Percentiles rank a stretch among this genome's conserved stretches.
phyloP scores from a whole-genome alignment of 768 basidiomycete genomes.

The Inosperma sp. region DNA sequence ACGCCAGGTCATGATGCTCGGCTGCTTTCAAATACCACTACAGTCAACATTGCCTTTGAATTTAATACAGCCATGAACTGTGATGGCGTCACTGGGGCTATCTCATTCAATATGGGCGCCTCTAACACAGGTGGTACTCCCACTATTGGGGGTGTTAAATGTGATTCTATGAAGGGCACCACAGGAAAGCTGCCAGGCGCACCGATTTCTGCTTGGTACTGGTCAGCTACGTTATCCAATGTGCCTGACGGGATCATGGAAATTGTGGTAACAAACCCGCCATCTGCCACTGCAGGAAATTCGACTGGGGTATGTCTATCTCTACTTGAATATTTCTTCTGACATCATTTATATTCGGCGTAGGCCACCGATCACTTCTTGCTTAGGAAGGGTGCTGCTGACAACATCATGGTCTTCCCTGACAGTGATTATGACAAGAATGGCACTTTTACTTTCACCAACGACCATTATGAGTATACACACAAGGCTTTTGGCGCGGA shows the following conservation, averaged over 20 bases:
- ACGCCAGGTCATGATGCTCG: slow-evolving; percentile 84
- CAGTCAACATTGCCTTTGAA: slow-evolving; percentile 67
- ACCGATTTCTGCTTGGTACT: slow-evolving; percentile 59
- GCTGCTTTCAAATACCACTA: slow-evolving; percentile 50
- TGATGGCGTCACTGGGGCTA: slow-evolving; percentile 52
- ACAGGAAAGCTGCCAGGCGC: slow-evolving; percentile 49
- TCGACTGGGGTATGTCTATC: slow-evolving; percentile 48
- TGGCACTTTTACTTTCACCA: slow-evolving; percentile 49
- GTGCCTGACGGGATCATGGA: slow-evolving; percentile 82
- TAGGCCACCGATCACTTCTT: slow-evolving; percentile 73
- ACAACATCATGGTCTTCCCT: slow-evolving; percentile 88
- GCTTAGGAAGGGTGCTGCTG: slow-evolving; percentile 67
- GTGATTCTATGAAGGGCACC: slow-evolving; percentile 45
- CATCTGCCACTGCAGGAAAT: slow-evolving; percentile 35
- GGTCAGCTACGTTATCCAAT: slow-evolving; percentile 68
- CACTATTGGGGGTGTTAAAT: slow-evolving; percentile 45
- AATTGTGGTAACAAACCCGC: slow-evolving; percentile 59
- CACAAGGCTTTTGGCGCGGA: slow-evolving; percentile 87
- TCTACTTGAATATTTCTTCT: slow-evolving; percentile 9
- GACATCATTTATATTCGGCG: slow-evolving; percentile 2
- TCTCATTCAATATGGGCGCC: slow-evolving; percentile 66
- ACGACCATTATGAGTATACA: slow-evolving; percentile 68
- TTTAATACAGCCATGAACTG: slow-evolving; percentile 80
- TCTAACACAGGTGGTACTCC: slow-evolving; percentile 59
- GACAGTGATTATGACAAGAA: slow-evolving; percentile 67